phyloP scores from a whole-genome alignment of 129 eudicot species.

The Calendula officinalis region DNA sequence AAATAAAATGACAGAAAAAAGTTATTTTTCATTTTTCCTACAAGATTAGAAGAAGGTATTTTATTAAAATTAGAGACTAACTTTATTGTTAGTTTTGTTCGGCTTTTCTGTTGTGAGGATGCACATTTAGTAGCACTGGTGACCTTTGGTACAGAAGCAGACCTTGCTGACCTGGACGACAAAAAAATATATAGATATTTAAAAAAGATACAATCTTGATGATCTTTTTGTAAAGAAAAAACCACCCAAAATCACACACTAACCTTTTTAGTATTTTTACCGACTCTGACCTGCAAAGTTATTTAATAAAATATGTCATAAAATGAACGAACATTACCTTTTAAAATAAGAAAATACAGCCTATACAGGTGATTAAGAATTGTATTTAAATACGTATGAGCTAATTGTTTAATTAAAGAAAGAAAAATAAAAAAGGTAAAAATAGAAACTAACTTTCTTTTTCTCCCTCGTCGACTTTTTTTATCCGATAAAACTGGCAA shows the following conservation, averaged over 20 bases:
- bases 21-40: conserved; percentile 10
- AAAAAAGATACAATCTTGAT: not conserved
- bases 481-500: conserved; percentile 16
- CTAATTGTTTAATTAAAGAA: not conserved
- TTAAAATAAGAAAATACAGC: not conserved
- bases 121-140: conserved; percentile 35
- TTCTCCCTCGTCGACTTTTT: conserved; percentile 42
- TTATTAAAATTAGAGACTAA: conserved; percentile 26
- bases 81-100: conserved; percentile 68
- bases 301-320: conserved; percentile 8
- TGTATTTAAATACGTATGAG: not conserved
- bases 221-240: not conserved
- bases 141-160: conserved; percentile 40
- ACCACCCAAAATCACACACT: conserved; percentile 5
- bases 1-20: conserved; percentile 22
- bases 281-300: conserved; percentile 33
- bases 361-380: not conserved
- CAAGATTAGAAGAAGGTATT: not conserved
- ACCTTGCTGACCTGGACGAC: conserved; percentile 47
- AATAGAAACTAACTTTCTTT: conserved; percentile 50
- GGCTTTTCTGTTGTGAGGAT: conserved; percentile 35
- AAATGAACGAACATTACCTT: not conserved
- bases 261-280: conserved; percentile 35
- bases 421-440: conserved; percentile 10
- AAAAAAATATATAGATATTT: not conserved